Evolutionary conservation across 441 rosid species (phyloP), one percentile per base, ranked within the genome.

Genomic region (Croton setiger): DNA sequence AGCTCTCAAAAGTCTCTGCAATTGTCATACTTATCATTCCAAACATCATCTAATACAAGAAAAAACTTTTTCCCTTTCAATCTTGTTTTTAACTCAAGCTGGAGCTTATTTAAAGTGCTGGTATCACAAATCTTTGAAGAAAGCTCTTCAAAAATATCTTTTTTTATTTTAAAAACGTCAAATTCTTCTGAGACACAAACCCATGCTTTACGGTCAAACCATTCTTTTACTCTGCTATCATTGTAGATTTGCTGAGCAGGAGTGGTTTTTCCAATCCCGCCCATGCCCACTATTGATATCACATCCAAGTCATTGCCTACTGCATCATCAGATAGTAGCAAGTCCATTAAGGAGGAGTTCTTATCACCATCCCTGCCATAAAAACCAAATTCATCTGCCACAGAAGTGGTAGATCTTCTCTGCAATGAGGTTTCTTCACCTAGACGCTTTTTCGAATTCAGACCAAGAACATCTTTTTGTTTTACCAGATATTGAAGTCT

Each of bases 11-110:
- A 78, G 76, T 20, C 63, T 65, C 47, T 14, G 63, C 43, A 81
- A 27, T 66, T 75, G n/a, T 41, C n/a, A 27, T 70, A 63, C 8
- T 52, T 76, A 72, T 71, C 47, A 35, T 39, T 65, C 80, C 84
- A 81, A 18, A 81, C 84, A 75, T 81, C 81, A 2, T 81, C 81
- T 44, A 81, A 31, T n/a, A 78, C 71, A n/a, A 81, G 66, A 64
- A 81, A 70, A 35, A 79, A 67, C 35, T 14, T 39, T 73, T 57
- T 58, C 61, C 75, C 71, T 10, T 8, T 43, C 60, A 81, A 20
- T 52, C 56, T 58, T 13, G 43, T 27, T 44, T 66, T 68, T 41
- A 81, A 67, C 18, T 23, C 33, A 47, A 63, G 20, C 63, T 81
- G 81, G n/a, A 81, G 67, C 62, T 31, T 37, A 2, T 81, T 69